phyloP scores from a whole-genome alignment of 2,329 filamentous ascomycete genomes.

The Colletotrichum sp. region DNA sequence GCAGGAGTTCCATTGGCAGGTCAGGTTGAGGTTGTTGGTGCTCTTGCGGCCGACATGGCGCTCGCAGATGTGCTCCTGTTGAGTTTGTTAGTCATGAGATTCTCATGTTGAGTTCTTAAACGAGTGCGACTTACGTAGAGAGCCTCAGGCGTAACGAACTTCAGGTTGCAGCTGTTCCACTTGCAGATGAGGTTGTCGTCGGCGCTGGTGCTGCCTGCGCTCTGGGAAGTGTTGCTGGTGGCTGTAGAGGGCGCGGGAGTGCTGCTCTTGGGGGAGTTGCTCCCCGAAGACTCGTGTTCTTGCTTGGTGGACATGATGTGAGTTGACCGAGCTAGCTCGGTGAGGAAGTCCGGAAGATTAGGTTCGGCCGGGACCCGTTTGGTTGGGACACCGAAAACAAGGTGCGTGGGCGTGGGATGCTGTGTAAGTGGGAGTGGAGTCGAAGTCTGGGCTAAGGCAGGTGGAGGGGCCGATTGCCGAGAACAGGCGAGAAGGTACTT shows the following conservation, averaged over 20 bases:
- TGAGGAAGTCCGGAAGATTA: background rate
- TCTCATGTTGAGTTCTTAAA: background rate
- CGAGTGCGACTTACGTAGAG: constrained; percentile 60
- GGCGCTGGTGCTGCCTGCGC: constrained; percentile 32
- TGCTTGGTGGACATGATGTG: constrained; percentile 25
- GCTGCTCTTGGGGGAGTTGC: constrained; percentile 55
- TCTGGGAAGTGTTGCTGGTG: constrained; percentile 51
- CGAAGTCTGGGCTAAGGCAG: background rate
- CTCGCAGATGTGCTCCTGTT: constrained; percentile 95
- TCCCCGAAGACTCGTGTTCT: constrained; percentile 38
- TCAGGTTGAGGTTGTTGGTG: constrained; percentile 97
- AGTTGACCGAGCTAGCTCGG: constrained; percentile 7
- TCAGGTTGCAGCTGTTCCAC: constrained; percentile 65
- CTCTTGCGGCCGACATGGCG: constrained; percentile 98
- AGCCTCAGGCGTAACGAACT: constrained; percentile 61
- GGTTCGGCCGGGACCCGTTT: background rate
- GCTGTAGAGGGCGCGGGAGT: constrained; percentile 58
- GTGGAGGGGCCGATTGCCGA: constrained; percentile 11
- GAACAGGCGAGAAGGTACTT: constrained; percentile 1
- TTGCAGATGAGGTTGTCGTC: constrained; percentile 66
- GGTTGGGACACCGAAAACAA: background rate
- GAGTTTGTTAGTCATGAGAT: background rate
- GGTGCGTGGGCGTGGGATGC: background rate
- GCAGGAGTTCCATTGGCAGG: constrained; percentile 96
- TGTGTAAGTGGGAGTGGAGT: constrained; percentile 16